Percentiles rank a stretch among this genome's conserved stretches.
Evolutionary conservation across 345 rosid genomes (phyloP).

Genomic region (Balakata baccata): DNA sequence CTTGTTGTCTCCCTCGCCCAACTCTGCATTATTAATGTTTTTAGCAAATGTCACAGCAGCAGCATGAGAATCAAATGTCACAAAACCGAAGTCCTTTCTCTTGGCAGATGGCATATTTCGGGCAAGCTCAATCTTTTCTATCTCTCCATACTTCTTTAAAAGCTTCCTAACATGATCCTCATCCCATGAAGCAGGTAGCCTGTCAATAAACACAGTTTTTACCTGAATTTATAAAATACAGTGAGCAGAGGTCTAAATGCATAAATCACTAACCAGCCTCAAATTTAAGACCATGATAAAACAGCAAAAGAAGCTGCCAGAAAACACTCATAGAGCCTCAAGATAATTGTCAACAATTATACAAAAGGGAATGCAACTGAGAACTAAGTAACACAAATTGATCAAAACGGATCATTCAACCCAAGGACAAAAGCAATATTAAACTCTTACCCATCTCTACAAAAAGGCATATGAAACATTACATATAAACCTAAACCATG

Average conservation of each 20-base stretch:
- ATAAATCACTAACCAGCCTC: background rate
- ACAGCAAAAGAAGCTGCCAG: background rate
- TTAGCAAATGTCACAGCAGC: conserved; percentile 91
- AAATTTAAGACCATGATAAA: background rate
- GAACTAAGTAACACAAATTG: background rate
- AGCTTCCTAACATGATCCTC: conserved; percentile 76
- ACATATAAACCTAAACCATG: background rate
- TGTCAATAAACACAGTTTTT: conserved; percentile 85
- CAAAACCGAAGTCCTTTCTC: conserved; percentile 97
- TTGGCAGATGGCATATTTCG: conserved; percentile 96
- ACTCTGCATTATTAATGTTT: conserved; percentile 80
- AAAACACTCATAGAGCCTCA: background rate
- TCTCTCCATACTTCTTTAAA: conserved; percentile 65
- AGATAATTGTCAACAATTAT: background rate
- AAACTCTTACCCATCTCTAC: background rate
- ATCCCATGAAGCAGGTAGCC: conserved; percentile 88
- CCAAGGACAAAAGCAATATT: background rate
- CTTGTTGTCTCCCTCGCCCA: conserved; percentile 82
- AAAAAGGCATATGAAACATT: background rate
- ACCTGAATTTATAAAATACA: conserved; percentile 49
- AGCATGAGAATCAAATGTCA: conserved; percentile 86
- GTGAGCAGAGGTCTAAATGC: background rate
- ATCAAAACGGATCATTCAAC: background rate
- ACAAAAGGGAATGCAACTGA: background rate
- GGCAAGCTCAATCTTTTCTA: conserved; percentile 95